Base-by-base conservation (phyloP, 1,139 yeast species). In the Debaryomyces psychrophilus region DNA sequence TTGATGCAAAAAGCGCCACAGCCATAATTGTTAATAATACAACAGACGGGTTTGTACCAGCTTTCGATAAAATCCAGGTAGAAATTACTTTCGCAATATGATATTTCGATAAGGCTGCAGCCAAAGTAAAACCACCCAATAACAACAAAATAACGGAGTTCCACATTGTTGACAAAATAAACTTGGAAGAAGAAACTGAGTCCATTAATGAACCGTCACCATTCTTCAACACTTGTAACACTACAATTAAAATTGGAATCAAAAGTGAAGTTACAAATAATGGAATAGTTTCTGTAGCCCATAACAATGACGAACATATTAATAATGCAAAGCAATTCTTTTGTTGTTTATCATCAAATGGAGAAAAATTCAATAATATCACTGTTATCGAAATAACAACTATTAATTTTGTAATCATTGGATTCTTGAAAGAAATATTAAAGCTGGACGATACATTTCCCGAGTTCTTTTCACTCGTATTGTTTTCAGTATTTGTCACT, bases 251-350 rank as follows among this genome's bases (percentile, higher is more conserved):
- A 43, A 85, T 62, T 3, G 90, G 90, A 43, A 85, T 79, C 37
- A 83, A 61, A 45, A 85, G 64, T 0, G 90, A 82, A 4, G 90
- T 85, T 6, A 82, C 84, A 61, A 83, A 83, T 47, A 85, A 69
- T 14, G 90, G 90, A 41, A 85, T 75, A 1, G 89, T 81, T 60
- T 84, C 90, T 12, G 86, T 78, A 2, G 90, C 90, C 90, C 90
- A 85, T 45, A 83, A 66, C 33, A 85, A 66, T 1, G 89, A 85
- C n/a, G 85, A 85, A 64, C 87, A 80, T 15, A 82, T 80, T 22
- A 85, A 76, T 42, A 85, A 65, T 2, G 90, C 87, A 73, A 85
- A 80, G 64, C 90, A 84, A 58, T 84, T 79, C 53, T 75, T 74
- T 58, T 85, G 87, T 5, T 80, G 82, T 22, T 64, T 59, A 57